Percentiles rank a stretch among this genome's conserved stretches.
phyloP scores from a whole-genome alignment of 2,329 filamentous ascomycete genomes.

The Monilinia polystroma region DNA sequence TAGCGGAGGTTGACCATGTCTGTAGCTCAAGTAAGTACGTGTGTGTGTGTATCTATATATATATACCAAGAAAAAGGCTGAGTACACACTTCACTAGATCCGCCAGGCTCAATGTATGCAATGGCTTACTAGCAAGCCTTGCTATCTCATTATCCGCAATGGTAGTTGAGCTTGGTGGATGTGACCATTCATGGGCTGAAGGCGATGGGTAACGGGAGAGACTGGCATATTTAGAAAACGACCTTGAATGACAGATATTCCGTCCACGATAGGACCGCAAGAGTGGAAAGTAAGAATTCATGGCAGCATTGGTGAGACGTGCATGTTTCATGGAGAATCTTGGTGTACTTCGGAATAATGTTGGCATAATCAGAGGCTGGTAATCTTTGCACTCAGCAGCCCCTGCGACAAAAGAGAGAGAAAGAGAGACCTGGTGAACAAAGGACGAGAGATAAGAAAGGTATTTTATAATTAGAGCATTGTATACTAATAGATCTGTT shows the following conservation, averaged over 20 bases:
- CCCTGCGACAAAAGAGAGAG: too few species aligned
- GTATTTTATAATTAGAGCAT: too few species aligned
- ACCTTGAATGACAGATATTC: conserved; percentile 1
- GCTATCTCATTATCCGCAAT: conserved; percentile 75
- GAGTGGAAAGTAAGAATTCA: not conserved
- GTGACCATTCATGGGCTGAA: conserved; percentile 42
- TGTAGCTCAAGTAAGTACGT: conserved; percentile 38
- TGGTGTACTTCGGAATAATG: not conserved
- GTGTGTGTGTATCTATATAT: not conserved
- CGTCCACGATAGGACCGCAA: not conserved
- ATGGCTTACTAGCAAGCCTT: conserved; percentile 70
- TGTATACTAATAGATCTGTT: too few species aligned
- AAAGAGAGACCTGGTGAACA: too few species aligned
- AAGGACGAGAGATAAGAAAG: too few species aligned
- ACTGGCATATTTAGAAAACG: conserved; percentile 14
- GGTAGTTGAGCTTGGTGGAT: conserved; percentile 48
- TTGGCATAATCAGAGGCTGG: too few species aligned
- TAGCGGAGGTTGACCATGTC: conserved; percentile 79
- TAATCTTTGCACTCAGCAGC: too few species aligned
- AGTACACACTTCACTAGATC: conserved; percentile 77
- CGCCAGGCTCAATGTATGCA: conserved; percentile 79
- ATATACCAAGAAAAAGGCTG: not conserved
- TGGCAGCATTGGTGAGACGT: not conserved
- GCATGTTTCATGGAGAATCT: not conserved
- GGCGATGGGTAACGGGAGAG: conserved; percentile 36